Evolutionary conservation across 2,329 filamentous ascomycete genomes (phyloP), one percentile per base, ranked within the genome.

Genomic region (Ascochyta viciae-villosae): DNA sequence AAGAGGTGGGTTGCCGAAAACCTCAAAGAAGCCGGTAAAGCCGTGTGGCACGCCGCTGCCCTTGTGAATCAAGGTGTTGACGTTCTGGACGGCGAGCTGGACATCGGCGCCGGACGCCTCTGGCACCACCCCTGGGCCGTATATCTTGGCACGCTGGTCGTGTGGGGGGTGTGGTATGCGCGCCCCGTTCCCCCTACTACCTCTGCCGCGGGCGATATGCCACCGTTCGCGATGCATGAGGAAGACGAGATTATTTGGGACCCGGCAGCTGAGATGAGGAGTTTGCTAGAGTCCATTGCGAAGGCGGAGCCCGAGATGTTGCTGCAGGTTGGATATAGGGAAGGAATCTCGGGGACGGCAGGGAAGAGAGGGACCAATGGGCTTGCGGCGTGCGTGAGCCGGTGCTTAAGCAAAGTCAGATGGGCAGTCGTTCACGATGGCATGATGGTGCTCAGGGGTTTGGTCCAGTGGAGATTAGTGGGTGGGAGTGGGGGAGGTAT

Each of bases 71-170:
- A 83, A 24, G 81, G 82, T 0, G 77, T 82, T 8, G 72, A 78
- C 31, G 78, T 79, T 24, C 71, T 86, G 2, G 76, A 82, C 12
- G 58, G 61, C 9, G 62, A 67, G 23, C 47, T 58, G n/a, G 79
- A 83, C 33, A 81, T 80, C 54, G 82, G 84, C 19, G 78, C 81
- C 2, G 61, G 59, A 24, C 81, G 83, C 39, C 73, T 83, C 0
- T 87, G 87, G 65, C 85, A 87, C 63, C 84, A 86, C 16, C 83
- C 85, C 0, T 88, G 85, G 86, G 85, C 83, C 58, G 66, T 87
- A 12, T 87, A 87, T 61, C 74, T 88, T 1, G 83, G 83, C 0
- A 85, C 85, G 0, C 63, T 87, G 37, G 82, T 83, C 0, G 80
- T 82, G 29, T 88, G 85, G 85, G 80, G 81, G 0, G 85, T 84